These are phyloP conservation scores for Pseudocercospora musae DNA, from an alignment of 2,329 filamentous ascomycete species.

Conservation along the genomic window DNA sequence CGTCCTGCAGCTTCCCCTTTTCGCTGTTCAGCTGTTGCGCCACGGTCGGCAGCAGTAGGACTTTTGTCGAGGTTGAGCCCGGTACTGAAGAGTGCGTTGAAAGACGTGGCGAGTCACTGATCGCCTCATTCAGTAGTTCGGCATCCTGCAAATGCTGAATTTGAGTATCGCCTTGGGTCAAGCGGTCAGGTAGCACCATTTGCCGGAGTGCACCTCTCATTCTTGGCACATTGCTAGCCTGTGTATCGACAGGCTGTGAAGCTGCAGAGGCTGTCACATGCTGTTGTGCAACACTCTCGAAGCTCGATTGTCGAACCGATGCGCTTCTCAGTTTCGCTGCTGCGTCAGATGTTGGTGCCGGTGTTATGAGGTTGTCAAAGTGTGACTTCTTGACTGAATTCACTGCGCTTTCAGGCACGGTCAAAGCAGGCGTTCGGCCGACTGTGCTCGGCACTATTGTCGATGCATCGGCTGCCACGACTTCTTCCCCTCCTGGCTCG, in stretches of 20 bases:
- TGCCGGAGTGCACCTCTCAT: conserved; percentile 27
- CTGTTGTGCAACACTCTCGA: not conserved
- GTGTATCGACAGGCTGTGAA: conserved; percentile 19
- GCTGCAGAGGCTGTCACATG: not conserved
- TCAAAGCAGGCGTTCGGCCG: conserved; percentile 9
- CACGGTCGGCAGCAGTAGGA: conserved; percentile 16
- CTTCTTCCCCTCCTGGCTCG: not conserved
- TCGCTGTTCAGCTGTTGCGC: conserved; percentile 7
- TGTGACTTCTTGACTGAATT: not conserved
- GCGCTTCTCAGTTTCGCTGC: not conserved
- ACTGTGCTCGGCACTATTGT: conserved; percentile 6
- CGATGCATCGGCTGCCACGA: not conserved
- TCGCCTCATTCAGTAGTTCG: not conserved
- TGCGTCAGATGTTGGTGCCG: conserved; percentile 7
- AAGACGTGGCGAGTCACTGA: not conserved
- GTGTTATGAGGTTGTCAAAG: not conserved
- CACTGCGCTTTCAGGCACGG: not conserved
- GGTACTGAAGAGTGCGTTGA: not conserved
- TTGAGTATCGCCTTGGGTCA: conserved; percentile 36
- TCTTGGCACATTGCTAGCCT: conserved; percentile 21
- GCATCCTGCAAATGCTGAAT: conserved; percentile 16
- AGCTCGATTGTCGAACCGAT: not conserved
- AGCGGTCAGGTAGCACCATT: conserved; percentile 30
- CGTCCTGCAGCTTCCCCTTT: conserved; percentile 15
- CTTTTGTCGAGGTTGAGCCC: not conserved